These are phyloP conservation scores for Hysterium pulicare DNA, from an alignment of 2,329 filamentous ascomycete genomes.

Conservation along the genomic window DNA sequence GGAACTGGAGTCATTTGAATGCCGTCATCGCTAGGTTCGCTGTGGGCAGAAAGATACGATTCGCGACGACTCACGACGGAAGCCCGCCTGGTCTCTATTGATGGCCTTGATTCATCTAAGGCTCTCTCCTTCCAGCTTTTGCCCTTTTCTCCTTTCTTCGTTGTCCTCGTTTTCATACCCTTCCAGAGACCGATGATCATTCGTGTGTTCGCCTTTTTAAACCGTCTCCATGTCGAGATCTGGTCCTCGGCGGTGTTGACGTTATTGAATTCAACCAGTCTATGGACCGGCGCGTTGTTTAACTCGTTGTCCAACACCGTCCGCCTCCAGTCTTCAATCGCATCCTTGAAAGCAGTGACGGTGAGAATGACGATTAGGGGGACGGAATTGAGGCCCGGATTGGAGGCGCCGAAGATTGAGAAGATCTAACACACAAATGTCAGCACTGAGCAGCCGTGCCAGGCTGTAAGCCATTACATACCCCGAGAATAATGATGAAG, in stretches of 20 bases:
- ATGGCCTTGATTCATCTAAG: constrained; percentile 59
- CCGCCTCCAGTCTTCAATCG: constrained; percentile 89
- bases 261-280: constrained; percentile 83
- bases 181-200: constrained; percentile 56
- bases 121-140: constrained; percentile 49
- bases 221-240: constrained; percentile 76
- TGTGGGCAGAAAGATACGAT: constrained; percentile 50
- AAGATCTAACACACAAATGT: constrained; percentile 65
- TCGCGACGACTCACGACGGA: constrained; percentile 55
- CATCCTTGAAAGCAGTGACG: constrained; percentile 90
- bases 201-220: constrained; percentile 83
- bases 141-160: constrained; percentile 39
- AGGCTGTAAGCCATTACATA: constrained; percentile 52
- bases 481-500: constrained; percentile 89
- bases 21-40: constrained; percentile 46
- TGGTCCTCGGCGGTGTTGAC: constrained; percentile 89
- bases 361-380: constrained; percentile 89
- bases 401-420: constrained; percentile 87
- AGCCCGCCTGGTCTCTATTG: constrained; percentile 60
- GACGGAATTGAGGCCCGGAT: constrained; percentile 84
- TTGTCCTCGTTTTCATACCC: constrained; percentile 42
- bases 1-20: constrained; percentile 96
- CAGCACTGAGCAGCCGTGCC: constrained; percentile 6
- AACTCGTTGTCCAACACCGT: constrained; percentile 88
- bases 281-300: constrained; percentile 93